These are phyloP conservation scores for Blumeria hordei DNA, from an alignment of 2,329 filamentous ascomycete species.

Conservation along the genomic window DNA sequence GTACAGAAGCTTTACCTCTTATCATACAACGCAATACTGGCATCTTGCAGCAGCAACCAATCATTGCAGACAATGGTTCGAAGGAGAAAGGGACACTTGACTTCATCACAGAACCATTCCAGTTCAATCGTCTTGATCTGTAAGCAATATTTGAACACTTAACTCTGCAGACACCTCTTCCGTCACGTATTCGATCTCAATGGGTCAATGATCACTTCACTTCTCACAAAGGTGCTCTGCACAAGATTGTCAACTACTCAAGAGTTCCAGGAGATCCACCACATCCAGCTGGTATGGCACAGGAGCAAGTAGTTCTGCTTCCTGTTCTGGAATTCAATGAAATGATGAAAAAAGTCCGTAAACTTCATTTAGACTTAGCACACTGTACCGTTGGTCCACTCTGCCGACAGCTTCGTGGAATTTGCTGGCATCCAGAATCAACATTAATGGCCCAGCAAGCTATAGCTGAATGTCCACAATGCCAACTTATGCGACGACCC, in stretches of 20 bases:
- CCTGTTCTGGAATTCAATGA: background rate
- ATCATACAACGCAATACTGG: too few relatives aligned
- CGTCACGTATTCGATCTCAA: background rate
- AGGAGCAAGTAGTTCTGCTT: background rate
- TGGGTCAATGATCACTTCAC: background rate
- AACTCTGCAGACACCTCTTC: background rate
- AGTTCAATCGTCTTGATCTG: background rate
- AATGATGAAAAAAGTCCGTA: background rate
- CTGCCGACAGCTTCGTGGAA: background rate
- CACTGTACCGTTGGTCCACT: background rate
- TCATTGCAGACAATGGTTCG: background rate
- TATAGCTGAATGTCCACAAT: background rate
- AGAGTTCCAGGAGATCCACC: background rate
- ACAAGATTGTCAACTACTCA: background rate
- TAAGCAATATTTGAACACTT: background rate
- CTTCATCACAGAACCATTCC: background rate
- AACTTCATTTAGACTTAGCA: background rate
- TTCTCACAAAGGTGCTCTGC: background rate
- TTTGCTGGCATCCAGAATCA: background rate
- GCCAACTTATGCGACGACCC: background rate
- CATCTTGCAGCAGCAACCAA: background rate
- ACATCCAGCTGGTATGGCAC: background rate
- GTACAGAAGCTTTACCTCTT: background rate
- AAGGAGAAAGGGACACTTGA: background rate
- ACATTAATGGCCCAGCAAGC: background rate